Conservation (phyloP, 371 early-diverging fungal genomes). For the Nematocida sp. region DNA sequence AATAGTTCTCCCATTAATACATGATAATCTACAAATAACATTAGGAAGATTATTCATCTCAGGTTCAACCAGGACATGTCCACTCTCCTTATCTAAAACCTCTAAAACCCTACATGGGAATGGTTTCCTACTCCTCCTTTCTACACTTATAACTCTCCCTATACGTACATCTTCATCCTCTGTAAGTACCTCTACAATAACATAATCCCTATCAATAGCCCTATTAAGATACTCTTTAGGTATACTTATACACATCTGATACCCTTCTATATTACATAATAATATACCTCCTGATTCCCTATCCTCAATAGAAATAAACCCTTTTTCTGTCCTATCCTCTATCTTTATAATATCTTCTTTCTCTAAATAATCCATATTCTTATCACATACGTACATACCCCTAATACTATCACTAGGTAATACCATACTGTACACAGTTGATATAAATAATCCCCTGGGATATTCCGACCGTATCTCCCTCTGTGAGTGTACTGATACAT, state of each 20-base stretch:
- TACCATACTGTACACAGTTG: neutral
- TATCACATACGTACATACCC: neutral
- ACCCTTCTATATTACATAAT: slow-evolving; percentile 39
- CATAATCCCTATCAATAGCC: slow-evolving; percentile 36
- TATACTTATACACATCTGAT: slow-evolving; percentile 27
- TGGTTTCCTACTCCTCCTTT: slow-evolving; percentile 1
- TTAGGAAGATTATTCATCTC: slow-evolving; percentile 11
- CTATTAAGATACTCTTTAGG: slow-evolving; percentile 9
- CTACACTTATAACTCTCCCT: slow-evolving; percentile 40
- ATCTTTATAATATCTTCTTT: neutral
- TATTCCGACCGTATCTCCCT: neutral
- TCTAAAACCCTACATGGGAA: slow-evolving; percentile 21
- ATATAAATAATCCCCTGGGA: neutral
- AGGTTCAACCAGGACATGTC: slow-evolving; percentile 33
- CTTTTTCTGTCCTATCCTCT: slow-evolving; percentile 14
- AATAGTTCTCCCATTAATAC: neutral
- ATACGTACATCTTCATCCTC: neutral
- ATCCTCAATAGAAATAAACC: slow-evolving; percentile 16
- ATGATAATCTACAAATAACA: slow-evolving; percentile 9
- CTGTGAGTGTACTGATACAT: slow-evolving; percentile 1
- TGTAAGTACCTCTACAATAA: slow-evolving; percentile 7
- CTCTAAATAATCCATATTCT: neutral
- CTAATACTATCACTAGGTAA: neutral
- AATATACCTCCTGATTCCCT: slow-evolving; percentile 1
- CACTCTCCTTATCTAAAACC: neutral